A percentile compares a stretch with the other conserved stretches of the same genome.
Evolutionary conservation across 257 asterid genomes (phyloP).

Genomic region (Pogostemon cablin): DNA sequence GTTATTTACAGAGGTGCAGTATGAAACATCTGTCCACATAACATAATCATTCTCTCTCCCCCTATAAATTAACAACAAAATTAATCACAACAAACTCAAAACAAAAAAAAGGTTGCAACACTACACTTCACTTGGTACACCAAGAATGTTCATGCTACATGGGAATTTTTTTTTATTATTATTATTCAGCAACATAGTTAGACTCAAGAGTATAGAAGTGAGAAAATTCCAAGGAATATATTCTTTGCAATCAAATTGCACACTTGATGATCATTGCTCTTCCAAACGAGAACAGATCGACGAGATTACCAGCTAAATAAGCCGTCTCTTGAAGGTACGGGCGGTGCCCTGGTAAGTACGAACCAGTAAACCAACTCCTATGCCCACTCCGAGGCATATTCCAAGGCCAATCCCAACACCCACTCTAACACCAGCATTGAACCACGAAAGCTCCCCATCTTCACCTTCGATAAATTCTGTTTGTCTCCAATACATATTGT

Average conservation of each 20-base stretch:
- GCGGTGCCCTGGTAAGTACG: slow-evolving; percentile 66
- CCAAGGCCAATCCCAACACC: slow-evolving; percentile 84
- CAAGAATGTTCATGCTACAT: no score
- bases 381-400: slow-evolving; percentile 66
- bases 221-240: slow-evolving; percentile 12
- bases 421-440: slow-evolving; percentile 79
- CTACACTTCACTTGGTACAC: no score
- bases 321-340: slow-evolving; percentile 67
- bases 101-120: no score
- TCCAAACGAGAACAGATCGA: not conserved
- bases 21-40: no score
- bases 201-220: not conserved
- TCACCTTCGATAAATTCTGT: slow-evolving; percentile 51
- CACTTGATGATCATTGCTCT: slow-evolving; percentile 15
- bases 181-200: slow-evolving; percentile 13
- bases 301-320: slow-evolving; percentile 36
- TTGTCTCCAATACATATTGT: slow-evolving; percentile 45
- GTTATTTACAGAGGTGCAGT: no score
- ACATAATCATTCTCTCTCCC: no score
- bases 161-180: not conserved
- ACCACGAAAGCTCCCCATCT: slow-evolving; percentile 77
- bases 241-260: slow-evolving; percentile 27
- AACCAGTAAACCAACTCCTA: slow-evolving; percentile 66
- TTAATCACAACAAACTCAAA: no score
- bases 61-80: no score